Evolutionary conservation across 2,329 filamentous ascomycete species (phyloP), one percentile per base, ranked within the genome.

Genomic region (Botryotinia narcissicola): DNA sequence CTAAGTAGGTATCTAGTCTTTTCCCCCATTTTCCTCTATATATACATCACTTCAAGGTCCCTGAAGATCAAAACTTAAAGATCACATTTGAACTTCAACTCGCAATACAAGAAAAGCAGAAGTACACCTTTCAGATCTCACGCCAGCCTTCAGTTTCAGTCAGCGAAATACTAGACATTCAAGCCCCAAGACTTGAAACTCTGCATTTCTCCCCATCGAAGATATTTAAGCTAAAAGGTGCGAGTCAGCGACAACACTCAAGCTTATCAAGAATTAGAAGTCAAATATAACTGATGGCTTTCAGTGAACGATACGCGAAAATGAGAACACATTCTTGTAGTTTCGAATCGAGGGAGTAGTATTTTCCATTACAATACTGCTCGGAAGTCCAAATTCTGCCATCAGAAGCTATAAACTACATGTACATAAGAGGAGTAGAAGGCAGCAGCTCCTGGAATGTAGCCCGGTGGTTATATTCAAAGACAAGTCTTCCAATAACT

Each of bases 81-180:
- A 7, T 9, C 48, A 9, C n/a, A 18, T 57, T 57, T 18, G n/a
- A 57, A 4, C 14, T 1, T 29, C n/a, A 57, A 18, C n/a, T 29
- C 7, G 18, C 14, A 9, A 18, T 29, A 32, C 1, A 9, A 2
- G 1, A 29, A 18, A 8, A 29, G 14, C 2, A 29, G n/a, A 16
- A 57, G 16, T 18, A 18, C 14, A 32, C 3, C n/a, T 6, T 32
- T 7, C 3, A 57, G 12, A 18, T 57, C 14, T 1, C n/a, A 57
- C 2, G 6, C n/a, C 14, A 18, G 4, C n/a, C 29, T 7, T 9
- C n/a, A 1, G 3, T 32, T 0, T 29, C 14, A 29, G 3, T 18
- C 14, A 18, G 1, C 12, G 0, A 32, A 7, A 8, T 6, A n/a
- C 25, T n/a, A 7, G 2, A n/a, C 12, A n/a, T n/a, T n/a, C 48